Conservation (phyloP, 2,329 filamentous ascomycete genomes). For the Alternaria brassicae region DNA sequence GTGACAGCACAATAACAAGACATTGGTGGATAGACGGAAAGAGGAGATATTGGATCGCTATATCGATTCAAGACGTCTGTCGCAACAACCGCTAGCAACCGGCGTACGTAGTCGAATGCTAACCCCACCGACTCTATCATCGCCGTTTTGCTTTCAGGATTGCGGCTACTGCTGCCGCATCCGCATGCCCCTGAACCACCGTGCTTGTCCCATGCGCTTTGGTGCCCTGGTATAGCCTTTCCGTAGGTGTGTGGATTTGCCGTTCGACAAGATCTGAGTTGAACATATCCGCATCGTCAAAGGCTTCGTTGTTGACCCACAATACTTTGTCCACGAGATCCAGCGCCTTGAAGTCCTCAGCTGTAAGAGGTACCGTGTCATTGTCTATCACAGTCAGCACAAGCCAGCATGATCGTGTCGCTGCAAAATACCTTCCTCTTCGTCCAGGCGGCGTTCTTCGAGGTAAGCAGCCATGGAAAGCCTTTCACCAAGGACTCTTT, state of each 20-base stretch:
- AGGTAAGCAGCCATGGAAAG: constrained; percentile 7
- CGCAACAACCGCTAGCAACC: not conserved
- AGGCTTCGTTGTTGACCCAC: constrained; percentile 9
- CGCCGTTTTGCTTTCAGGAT: not conserved
- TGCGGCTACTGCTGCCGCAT: not conserved
- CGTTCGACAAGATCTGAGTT: constrained; percentile 7
- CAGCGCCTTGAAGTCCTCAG: not conserved
- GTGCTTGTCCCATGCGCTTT: constrained; percentile 5
- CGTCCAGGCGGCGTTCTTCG: not conserved
- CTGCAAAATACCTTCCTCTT: constrained; percentile 6
- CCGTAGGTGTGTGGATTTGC: not conserved
- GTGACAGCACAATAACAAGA: too few species aligned
- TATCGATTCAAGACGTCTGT: not conserved
- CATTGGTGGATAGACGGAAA: too few species aligned
- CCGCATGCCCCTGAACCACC: not conserved
- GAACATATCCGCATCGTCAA: constrained; percentile 6
- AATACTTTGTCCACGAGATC: constrained; percentile 7
- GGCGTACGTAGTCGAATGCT: too few species aligned
- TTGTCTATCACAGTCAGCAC: not conserved
- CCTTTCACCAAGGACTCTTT: constrained; percentile 2
- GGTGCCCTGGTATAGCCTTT: constrained; percentile 9
- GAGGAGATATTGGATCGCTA: too few species aligned
- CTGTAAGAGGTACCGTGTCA: constrained; percentile 1
- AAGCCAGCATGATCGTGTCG: not conserved
- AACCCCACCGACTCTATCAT: too few species aligned